These are phyloP conservation scores for Danielozyma ontarioensis DNA, from an alignment of 805 yeast species.

Conservation along the genomic window DNA sequence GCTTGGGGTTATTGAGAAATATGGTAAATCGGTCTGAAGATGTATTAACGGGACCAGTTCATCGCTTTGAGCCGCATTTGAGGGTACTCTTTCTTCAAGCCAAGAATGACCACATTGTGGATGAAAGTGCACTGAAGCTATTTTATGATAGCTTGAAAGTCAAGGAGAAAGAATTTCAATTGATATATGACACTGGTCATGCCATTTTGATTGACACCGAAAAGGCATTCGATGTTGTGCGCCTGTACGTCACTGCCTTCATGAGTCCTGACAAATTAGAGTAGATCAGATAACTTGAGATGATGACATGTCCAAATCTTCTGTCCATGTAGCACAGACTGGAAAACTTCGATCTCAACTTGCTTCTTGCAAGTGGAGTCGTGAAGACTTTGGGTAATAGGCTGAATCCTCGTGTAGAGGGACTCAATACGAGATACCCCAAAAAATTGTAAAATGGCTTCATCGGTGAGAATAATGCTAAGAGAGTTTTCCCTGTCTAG, in stretches of 20 bases:
- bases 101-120: constrained; percentile 3
- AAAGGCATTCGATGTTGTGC: not conserved
- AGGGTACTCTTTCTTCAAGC: constrained; percentile 7
- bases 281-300: no score
- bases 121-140: constrained; percentile 1
- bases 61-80: no score
- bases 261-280: no score
- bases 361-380: not conserved
- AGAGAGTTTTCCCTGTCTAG: constrained; percentile 10
- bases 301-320: no score
- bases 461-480: constrained; percentile 8
- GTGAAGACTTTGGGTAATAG: not conserved
- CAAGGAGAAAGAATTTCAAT: constrained; percentile 2
- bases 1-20: no score
- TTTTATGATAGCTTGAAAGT: constrained; percentile 2
- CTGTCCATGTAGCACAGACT: no score
- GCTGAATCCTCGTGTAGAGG: constrained; percentile 7
- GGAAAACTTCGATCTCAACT: no score
- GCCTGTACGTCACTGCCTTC: not conserved
- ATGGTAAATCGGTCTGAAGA: no score
- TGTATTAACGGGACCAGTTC: no score
- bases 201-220: constrained; percentile 8
- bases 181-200: constrained; percentile 4
- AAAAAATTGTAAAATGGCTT: constrained; percentile 9
- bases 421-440: constrained; percentile 8